Percentiles rank a stretch among this genome's conserved stretches.
These are phyloP conservation scores for Elsinoe necatrix DNA, from an alignment of 2,329 filamentous ascomycete species.

Conservation along the genomic window DNA sequence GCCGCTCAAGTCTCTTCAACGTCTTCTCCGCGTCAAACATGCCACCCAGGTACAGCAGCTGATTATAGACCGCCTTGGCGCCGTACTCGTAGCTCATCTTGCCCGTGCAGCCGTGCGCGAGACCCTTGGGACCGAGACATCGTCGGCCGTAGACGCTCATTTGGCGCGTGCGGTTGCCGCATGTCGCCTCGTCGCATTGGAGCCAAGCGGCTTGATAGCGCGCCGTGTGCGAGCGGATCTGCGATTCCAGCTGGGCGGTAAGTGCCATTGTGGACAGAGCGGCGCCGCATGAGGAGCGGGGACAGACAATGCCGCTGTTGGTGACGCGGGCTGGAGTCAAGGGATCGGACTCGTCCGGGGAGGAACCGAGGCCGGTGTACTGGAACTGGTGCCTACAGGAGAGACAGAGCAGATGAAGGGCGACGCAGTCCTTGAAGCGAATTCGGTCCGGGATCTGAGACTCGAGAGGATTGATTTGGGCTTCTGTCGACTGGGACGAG, in stretches of 20 bases:
- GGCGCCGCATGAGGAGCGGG: slow-evolving; percentile 52
- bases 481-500: slow-evolving; percentile 43
- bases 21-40: slow-evolving; percentile 88
- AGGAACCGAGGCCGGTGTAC: slow-evolving; percentile 64
- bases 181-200: slow-evolving; percentile 79
- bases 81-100: slow-evolving; percentile 80
- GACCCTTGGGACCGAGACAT: slow-evolving; percentile 78
- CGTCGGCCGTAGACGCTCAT: slow-evolving; percentile 88
- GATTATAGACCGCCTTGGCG: slow-evolving; percentile 90
- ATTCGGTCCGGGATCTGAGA: slow-evolving; percentile 87
- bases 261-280: slow-evolving; percentile 62
- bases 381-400: slow-evolving; percentile 62
- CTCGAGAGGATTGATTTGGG: slow-evolving; percentile 80
- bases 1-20: slow-evolving; percentile 36
- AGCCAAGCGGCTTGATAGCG: slow-evolving; percentile 92
- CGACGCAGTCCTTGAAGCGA: slow-evolving; percentile 73
- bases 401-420: slow-evolving; percentile 71
- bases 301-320: slow-evolving; percentile 66
- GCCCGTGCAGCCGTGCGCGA: slow-evolving; percentile 75
- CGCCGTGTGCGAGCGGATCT: slow-evolving; percentile 68
- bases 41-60: slow-evolving; percentile 76
- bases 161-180: slow-evolving; percentile 77
- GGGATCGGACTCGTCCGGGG: slow-evolving; percentile 16
- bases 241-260: slow-evolving; percentile 77
- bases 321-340: slow-evolving; percentile 52